Base-by-base conservation (phyloP, 257 asterid species). In the Nicotiana tabacum region DNA sequence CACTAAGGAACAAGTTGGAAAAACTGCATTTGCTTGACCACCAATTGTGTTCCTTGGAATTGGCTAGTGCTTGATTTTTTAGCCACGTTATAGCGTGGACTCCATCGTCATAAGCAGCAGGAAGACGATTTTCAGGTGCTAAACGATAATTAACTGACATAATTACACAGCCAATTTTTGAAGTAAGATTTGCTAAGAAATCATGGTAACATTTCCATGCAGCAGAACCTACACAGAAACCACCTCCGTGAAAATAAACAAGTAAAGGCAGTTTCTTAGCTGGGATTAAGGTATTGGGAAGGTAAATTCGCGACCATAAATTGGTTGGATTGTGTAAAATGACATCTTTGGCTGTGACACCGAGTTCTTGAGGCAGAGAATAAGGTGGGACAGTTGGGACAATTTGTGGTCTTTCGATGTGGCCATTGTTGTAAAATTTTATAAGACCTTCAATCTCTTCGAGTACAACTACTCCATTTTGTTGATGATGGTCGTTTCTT, bases 211-310 rank as follows among this genome's bases (percentile, higher is more conserved):
- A 76, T 56, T 79, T 84, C 66, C 89, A 85, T 82, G 89, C 51
- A 61, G 82, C 84, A 33, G 85, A 78, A 15, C 78, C 87, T 2
- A 88, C 64, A 30, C 85, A 88, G 76, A 88, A 88, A 15, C 87
- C 90, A 48, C 90, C 90, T 0, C 90, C 90, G 8, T 88, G 90
- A 37, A 84, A 43, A 84, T 84, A 84, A 81, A 88, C 51, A 21
- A 88, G 77, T 16, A 88, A 81, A 58, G 89, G 90, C 32, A 88
- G 74, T 21, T 86, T 88, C 9, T 2, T 65, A 7, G 58, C 30
- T 21, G 58, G 16, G 13, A 11, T 13, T 16, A 33, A 33, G 48
- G 16, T 61, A 2, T 15, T 51, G 13, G 72, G 83, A 8, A 79
- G 60, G 37, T 79, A 79, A 61, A 79, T 58, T 43, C 83, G 61